Percentiles rank a stretch among this genome's conserved stretches.
These are phyloP conservation scores for Huntiella bhutanensis DNA, from an alignment of 2,329 filamentous ascomycete species.

Conservation along the genomic window DNA sequence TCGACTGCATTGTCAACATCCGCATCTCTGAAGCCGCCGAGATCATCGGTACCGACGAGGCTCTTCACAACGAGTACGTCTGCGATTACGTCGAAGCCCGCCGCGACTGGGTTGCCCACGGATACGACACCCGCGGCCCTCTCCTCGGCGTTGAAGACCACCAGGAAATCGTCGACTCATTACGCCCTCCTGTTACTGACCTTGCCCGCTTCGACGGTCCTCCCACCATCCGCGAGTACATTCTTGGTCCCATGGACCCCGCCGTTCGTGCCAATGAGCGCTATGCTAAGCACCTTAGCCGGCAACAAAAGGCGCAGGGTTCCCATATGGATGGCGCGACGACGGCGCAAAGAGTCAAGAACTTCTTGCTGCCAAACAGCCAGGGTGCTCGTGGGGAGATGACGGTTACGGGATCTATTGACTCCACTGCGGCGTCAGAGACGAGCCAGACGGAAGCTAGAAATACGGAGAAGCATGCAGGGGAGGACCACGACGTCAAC, in stretches of 20 bases:
- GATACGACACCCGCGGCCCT: slow-evolving; percentile 25
- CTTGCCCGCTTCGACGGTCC: not conserved
- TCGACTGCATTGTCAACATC: slow-evolving; percentile 59
- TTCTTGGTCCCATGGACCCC: slow-evolving; percentile 1
- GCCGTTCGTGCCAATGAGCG: not conserved
- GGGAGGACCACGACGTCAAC: too few species aligned
- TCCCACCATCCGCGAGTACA: not conserved
- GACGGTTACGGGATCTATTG: too few species aligned
- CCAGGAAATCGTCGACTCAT: not conserved
- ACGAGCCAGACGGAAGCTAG: too few species aligned
- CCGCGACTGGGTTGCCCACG: slow-evolving; percentile 77
- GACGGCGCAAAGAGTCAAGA: too few species aligned
- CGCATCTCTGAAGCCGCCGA: slow-evolving; percentile 67
- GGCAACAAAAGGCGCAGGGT: too few species aligned
- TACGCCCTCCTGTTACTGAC: not conserved
- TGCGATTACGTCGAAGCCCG: slow-evolving; percentile 84
- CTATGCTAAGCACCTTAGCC: not conserved
- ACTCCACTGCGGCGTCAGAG: too few species aligned
- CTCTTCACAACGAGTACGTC: slow-evolving; percentile 77
- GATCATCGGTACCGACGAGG: slow-evolving; percentile 73
- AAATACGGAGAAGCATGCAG: too few species aligned
- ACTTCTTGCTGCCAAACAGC: too few species aligned
- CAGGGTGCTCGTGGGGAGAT: too few species aligned
- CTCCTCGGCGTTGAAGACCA: not conserved
- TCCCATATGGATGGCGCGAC: too few species aligned